Conservation (phyloP, 1,284 basidiomycete species). For the Blastosporella zonata region DNA sequence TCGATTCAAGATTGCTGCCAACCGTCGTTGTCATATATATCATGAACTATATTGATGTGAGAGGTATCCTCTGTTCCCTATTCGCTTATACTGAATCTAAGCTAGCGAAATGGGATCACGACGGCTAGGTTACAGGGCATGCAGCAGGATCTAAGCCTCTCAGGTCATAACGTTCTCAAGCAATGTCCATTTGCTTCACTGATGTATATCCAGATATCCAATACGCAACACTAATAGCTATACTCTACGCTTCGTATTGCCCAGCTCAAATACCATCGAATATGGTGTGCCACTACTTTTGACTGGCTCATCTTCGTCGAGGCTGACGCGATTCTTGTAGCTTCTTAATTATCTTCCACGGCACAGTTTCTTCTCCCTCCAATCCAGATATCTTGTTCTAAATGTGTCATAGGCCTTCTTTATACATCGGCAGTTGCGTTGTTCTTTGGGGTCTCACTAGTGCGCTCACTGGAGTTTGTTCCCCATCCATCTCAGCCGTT, state of each 20-base stretch:
- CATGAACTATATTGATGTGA: slow-evolving; percentile 69
- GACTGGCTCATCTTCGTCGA: neutral
- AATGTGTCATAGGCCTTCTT: slow-evolving; percentile 44
- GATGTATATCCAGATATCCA: slow-evolving; percentile 45
- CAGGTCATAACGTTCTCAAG: slow-evolving; percentile 29
- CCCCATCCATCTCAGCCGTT: neutral
- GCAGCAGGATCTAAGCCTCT: slow-evolving; percentile 51
- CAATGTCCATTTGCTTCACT: neutral
- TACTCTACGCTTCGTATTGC: slow-evolving; percentile 59
- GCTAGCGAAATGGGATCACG: slow-evolving; percentile 57
- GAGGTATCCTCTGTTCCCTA: slow-evolving; percentile 18
- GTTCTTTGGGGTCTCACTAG: slow-evolving; percentile 65
- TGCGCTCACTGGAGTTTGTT: slow-evolving; percentile 54
- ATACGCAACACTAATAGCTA: slow-evolving; percentile 55
- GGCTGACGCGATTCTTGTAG: slow-evolving; percentile 27
- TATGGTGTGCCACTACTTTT: slow-evolving; percentile 40
- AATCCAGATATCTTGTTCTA: neutral
- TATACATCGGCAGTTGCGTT: slow-evolving; percentile 60
- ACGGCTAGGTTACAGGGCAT: slow-evolving; percentile 61
- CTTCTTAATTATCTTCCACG: slow-evolving; percentile 51
- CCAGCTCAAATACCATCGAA: slow-evolving; percentile 66
- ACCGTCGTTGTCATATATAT: slow-evolving; percentile 61
- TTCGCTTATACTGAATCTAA: neutral
- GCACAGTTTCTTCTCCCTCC: slow-evolving; percentile 27
- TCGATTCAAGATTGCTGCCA: slow-evolving; percentile 58